Base-by-base conservation (phyloP, 805 yeast species). In the Starmera amethionina region DNA sequence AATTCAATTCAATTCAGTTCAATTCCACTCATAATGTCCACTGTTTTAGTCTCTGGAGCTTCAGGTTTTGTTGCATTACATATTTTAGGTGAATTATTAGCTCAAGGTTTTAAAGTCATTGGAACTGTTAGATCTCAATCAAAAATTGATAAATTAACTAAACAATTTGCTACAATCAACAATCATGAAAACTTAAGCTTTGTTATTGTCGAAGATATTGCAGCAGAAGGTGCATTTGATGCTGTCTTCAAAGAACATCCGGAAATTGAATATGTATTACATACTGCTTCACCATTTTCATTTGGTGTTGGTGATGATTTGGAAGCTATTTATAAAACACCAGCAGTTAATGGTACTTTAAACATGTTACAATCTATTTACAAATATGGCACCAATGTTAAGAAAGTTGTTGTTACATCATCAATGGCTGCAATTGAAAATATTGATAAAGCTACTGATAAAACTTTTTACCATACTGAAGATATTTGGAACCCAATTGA, bases 321-420 rank as follows among this genome's bases (percentile, higher is more conserved):
- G 5, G 76, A 75, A 45, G 60, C 62, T 14, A 77, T 68, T 36
- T 62, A 72, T 49, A 52, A 75, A 18, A 54, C 62, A 19, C 82
- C 83, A 8, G 80, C 82, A 1, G 63, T 72, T 16, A 52, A 63
- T 34, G 82, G 82, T 34, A 72, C 79, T 8, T 54, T 55, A 34
- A 67, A 68, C 45, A 62, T 74, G 40, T 56, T 76, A 51, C 54
- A 58, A 9, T 67, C 76, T 2, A 62, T 72, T 39, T 57, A 62
- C 43, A 46, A 51, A 27, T 63, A 57, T 31, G 35, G 14, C 2
- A 63, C 70, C 4, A 16, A 37, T 25, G 64, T 72, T 30, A 62
- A 64, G 38, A 60, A 67, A 31, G 68, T 75, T 30, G 76, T 76
- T 14, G 46, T 71, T n/a, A 76, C 82, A 1, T 74, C 77, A 2